phyloP scores from a whole-genome alignment of 2,329 filamentous ascomycete species.

The Alternaria sp. region DNA sequence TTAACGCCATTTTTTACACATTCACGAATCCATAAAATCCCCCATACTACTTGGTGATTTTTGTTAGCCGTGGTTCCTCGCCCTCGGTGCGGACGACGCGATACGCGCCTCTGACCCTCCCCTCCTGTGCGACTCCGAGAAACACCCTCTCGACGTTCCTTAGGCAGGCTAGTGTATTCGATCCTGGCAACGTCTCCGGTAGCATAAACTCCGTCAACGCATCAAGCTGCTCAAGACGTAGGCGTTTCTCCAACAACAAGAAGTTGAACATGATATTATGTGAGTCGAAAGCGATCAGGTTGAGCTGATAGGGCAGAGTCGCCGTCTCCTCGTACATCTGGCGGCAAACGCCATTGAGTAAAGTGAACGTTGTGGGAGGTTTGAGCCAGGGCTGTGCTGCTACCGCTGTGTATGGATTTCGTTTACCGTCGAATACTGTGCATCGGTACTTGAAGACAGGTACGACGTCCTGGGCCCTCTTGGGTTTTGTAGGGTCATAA shows the following conservation, averaged over 20 bases:
- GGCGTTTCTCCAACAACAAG: constrained; percentile 30
- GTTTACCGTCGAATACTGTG: constrained; percentile 21
- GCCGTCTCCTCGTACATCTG: constrained; percentile 44
- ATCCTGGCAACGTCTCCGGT: constrained; percentile 23
- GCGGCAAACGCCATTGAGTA: constrained; percentile 39
- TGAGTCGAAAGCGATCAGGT: constrained; percentile 32
- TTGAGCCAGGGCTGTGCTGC: constrained; percentile 13
- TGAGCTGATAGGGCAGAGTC: constrained; percentile 36
- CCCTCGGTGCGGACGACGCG: constrained; percentile 27
- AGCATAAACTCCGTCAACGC: constrained; percentile 33
- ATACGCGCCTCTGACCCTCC: constrained; percentile 24
- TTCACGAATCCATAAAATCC: neutral
- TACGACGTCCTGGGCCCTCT: neutral
- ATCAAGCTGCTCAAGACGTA: constrained; percentile 31
- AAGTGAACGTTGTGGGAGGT: constrained; percentile 20
- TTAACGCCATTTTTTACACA: neutral
- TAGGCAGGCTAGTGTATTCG: constrained; percentile 29
- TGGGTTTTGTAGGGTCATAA: neutral
- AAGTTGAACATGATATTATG: constrained; percentile 42
- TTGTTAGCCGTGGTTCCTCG: constrained; percentile 24
- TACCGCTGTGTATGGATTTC: constrained; percentile 22
- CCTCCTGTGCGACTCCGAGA: constrained; percentile 15
- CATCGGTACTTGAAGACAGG: constrained; percentile 37
- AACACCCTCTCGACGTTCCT: constrained; percentile 32
- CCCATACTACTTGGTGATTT: neutral